Evolutionary conservation across 768 basidiomycete species (phyloP).

Genomic region (Tephrocybe sp.): DNA sequence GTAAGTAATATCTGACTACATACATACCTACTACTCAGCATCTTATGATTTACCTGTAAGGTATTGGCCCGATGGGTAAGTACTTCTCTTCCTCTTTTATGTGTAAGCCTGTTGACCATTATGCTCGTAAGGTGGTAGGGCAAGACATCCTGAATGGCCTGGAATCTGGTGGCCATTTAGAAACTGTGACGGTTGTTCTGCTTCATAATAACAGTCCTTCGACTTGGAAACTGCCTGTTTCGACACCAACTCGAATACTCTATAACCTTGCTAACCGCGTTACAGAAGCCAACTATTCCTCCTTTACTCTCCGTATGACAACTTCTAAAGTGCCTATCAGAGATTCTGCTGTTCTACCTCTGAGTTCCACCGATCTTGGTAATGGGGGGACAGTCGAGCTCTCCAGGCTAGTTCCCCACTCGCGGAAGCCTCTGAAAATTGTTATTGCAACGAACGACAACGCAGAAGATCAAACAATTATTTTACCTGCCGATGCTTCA

Average conservation of each 20-base stretch:
- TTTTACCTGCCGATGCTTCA: constrained; percentile 19
- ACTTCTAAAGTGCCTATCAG: constrained; percentile 11
- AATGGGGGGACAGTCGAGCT: constrained; percentile 19
- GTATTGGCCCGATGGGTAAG: constrained; percentile 10
- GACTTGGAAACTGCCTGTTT: constrained; percentile 17
- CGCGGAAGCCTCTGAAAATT: constrained; percentile 11
- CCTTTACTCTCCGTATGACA: constrained; percentile 14
- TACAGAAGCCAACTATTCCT: constrained; percentile 17
- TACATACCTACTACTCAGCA: too few relatives aligned
- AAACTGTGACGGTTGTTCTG: constrained; percentile 12
- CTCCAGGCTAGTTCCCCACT: constrained; percentile 7
- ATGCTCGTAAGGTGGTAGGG: constrained; percentile 1
- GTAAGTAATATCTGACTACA: too few relatives aligned
- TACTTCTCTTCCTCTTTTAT: not conserved
- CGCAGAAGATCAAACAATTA: constrained; percentile 1
- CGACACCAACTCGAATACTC: constrained; percentile 17
- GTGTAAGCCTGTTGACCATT: not conserved
- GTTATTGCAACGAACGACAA: constrained; percentile 4
- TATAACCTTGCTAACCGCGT: constrained; percentile 24
- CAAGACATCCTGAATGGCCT: not conserved
- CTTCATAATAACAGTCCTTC: constrained; percentile 6
- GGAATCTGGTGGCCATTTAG: not conserved
- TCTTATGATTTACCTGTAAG: too few relatives aligned
- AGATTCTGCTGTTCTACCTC: constrained; percentile 9
- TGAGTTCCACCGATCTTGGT: constrained; percentile 12